Conservation (phyloP, 2,329 filamentous ascomycete species). For the Herpomyces periplanetae region DNA sequence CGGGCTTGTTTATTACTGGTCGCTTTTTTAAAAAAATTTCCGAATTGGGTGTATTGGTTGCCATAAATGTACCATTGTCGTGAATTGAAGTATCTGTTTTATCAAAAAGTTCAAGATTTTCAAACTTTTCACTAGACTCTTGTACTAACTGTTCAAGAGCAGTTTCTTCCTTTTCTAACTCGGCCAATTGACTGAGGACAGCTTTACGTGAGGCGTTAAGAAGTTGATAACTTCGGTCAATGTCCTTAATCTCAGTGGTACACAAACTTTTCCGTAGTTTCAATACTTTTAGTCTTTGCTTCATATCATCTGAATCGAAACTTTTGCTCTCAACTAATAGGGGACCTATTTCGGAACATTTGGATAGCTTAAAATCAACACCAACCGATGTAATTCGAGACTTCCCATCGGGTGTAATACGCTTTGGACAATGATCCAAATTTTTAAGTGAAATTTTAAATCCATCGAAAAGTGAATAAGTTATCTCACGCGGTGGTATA, state of each 20-base stretch:
- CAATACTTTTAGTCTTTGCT: slow-evolving; percentile 63
- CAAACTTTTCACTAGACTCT: slow-evolving; percentile 19
- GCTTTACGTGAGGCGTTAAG: slow-evolving; percentile 70
- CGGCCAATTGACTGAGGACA: slow-evolving; percentile 47
- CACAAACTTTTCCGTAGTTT: slow-evolving; percentile 86
- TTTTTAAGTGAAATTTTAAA: no score
- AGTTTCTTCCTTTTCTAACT: slow-evolving; percentile 57
- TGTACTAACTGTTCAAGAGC: slow-evolving; percentile 47
- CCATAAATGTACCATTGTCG: neutral
- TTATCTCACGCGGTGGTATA: no score
- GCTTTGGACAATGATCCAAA: no score
- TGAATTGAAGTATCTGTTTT: neutral
- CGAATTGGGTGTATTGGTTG: slow-evolving; percentile 8
- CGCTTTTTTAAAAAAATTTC: slow-evolving; percentile 9
- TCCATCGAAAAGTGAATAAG: no score
- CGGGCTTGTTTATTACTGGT: slow-evolving; percentile 15
- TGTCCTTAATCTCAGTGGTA: slow-evolving; percentile 71
- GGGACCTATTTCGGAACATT: no score
- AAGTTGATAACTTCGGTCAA: slow-evolving; percentile 85
- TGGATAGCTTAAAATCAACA: no score
- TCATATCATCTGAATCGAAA: slow-evolving; percentile 27
- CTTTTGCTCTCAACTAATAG: no score
- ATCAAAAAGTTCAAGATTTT: slow-evolving; percentile 15
- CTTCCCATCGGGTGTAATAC: no score
- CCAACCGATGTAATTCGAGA: no score